Percentiles rank a stretch among this genome's conserved stretches.
These are phyloP conservation scores for Astrothelium subdiscretum DNA, from an alignment of 495 filamentous ascomycete species.

Conservation along the genomic window DNA sequence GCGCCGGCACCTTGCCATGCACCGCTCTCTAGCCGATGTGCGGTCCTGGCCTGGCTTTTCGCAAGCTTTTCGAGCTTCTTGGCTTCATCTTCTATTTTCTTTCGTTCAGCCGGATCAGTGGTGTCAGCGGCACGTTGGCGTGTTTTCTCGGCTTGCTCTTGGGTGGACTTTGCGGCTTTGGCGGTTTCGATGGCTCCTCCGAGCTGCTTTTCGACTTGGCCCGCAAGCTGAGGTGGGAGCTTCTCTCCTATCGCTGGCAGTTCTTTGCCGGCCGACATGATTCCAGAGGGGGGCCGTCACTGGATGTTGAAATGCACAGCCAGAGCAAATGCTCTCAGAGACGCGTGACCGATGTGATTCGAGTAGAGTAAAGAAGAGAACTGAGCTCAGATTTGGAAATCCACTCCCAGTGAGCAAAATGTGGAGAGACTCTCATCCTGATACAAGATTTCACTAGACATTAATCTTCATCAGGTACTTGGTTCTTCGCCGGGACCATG, in stretches of 20 bases:
- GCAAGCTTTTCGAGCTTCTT: constrained; percentile 14
- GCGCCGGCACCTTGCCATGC: constrained; percentile 15
- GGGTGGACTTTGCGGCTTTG: background rate
- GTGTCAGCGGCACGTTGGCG: constrained; percentile 6
- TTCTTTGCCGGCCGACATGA: too few species aligned
- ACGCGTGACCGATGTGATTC: too few species aligned
- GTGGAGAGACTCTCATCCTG: too few species aligned
- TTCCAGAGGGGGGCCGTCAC: too few species aligned
- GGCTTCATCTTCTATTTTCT: constrained; percentile 12
- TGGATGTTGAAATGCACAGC: too few species aligned
- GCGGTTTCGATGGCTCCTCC: constrained; percentile 1
- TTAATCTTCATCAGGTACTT: too few species aligned
- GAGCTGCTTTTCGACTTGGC: background rate
- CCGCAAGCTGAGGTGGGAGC: background rate
- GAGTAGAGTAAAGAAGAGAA: too few species aligned
- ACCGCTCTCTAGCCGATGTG: constrained; percentile 9
- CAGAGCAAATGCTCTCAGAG: too few species aligned
- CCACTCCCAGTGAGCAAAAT: too few species aligned
- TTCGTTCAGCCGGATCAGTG: constrained; percentile 11
- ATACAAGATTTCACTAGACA: too few species aligned
- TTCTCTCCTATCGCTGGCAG: background rate
- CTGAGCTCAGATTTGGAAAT: too few species aligned
- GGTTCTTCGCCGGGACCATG: too few species aligned
- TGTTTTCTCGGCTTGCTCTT: constrained; percentile 4
- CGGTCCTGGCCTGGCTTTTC: constrained; percentile 11